A percentile compares a stretch with the other conserved stretches of the same genome.
These are phyloP conservation scores for Colletotrichum gloeosporioides DNA, from an alignment of 2,329 filamentous ascomycete genomes.

Conservation along the genomic window DNA sequence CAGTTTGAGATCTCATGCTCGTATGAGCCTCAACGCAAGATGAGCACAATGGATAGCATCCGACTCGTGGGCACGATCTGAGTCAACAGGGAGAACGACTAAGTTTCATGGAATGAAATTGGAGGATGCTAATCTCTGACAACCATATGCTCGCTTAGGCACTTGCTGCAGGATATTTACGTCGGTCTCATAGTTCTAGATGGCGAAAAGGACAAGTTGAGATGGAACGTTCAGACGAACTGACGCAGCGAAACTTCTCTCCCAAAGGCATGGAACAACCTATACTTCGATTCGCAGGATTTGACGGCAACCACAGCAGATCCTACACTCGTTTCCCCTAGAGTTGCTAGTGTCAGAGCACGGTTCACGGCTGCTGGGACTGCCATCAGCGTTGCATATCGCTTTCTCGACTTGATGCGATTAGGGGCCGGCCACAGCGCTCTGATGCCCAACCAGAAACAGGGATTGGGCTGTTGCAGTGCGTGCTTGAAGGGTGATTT, in stretches of 20 bases:
- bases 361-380: background rate
- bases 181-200: background rate
- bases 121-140: background rate
- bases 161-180: background rate
- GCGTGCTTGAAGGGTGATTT: background rate
- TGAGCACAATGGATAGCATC: background rate
- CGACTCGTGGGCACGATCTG: background rate
- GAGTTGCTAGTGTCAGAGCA: background rate
- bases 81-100: background rate
- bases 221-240: background rate
- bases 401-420: background rate
- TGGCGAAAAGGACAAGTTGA: background rate
- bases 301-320: background rate
- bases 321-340: background rate
- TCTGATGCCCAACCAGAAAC: background rate
- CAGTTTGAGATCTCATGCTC: background rate
- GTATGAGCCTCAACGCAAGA: background rate
- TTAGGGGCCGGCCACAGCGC: background rate
- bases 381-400: background rate
- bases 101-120: background rate
- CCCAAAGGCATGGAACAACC: background rate
- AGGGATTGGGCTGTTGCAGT: background rate
- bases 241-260: background rate
- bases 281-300: background rate
- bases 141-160: background rate